These are phyloP conservation scores for Zygoascus tannicola DNA, from an alignment of 805 yeast species.

Conservation along the genomic window DNA sequence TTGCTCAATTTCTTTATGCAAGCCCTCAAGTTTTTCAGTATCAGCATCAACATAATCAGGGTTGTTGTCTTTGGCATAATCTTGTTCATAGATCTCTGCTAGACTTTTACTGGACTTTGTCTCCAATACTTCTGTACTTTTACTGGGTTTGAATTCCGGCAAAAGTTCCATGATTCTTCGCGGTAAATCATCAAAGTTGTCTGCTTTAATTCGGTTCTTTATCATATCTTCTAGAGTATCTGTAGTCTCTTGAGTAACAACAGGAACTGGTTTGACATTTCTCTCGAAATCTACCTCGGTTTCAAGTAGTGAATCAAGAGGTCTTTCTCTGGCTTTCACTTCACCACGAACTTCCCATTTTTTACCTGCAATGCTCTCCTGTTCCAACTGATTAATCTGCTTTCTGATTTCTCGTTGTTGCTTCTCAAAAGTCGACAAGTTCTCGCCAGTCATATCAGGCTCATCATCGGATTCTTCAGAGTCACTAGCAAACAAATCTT, in stretches of 20 bases:
- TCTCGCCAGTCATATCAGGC: slow-evolving; percentile 39
- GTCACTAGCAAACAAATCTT: slow-evolving; percentile 33
- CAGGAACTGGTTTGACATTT: slow-evolving; percentile 92
- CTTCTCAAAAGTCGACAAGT: slow-evolving; percentile 67
- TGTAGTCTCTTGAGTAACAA: slow-evolving; percentile 81
- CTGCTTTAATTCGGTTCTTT: slow-evolving; percentile 64
- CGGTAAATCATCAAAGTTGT: slow-evolving; percentile 75
- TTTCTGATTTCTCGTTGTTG: slow-evolving; percentile 69
- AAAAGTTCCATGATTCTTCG: slow-evolving; percentile 61
- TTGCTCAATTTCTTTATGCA: slow-evolving; percentile 69
- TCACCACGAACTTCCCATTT: slow-evolving; percentile 95
- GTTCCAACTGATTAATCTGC: slow-evolving; percentile 73
- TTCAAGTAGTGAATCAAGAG: slow-evolving; percentile 70
- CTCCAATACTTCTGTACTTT: slow-evolving; percentile 59
- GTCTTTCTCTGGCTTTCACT: slow-evolving; percentile 70
- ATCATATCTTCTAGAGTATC: slow-evolving; percentile 84
- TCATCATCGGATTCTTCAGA: slow-evolving; percentile 51
- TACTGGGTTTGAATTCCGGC: slow-evolving; percentile 40
- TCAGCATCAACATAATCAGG: slow-evolving; percentile 38
- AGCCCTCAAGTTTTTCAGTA: slow-evolving; percentile 55
- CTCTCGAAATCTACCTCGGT: slow-evolving; percentile 81
- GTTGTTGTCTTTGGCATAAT: slow-evolving; percentile 36
- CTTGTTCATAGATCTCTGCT: slow-evolving; percentile 89
- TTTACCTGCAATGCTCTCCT: slow-evolving; percentile 82
- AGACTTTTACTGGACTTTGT: slow-evolving; percentile 77